phyloP scores from a whole-genome alignment of 1,284 basidiomycete species.

The Agroathelia rolfsii region DNA sequence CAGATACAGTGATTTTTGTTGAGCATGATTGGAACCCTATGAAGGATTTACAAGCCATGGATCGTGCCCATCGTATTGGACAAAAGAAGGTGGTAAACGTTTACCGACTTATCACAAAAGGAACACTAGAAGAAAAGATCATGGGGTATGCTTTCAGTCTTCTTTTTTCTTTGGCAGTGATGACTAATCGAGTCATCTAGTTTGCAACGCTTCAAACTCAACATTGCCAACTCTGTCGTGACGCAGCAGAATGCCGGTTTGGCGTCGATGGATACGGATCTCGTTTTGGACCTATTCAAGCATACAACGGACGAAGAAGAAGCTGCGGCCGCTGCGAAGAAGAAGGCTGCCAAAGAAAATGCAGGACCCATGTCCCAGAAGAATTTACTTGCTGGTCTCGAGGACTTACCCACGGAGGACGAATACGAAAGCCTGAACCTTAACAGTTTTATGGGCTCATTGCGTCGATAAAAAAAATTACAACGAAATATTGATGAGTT shows the following conservation, averaged over 20 bases:
- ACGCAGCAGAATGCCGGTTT: constrained; percentile 95
- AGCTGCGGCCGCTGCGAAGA: constrained; percentile 41
- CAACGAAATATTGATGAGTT: constrained; percentile 6
- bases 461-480: constrained; percentile 40
- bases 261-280: constrained; percentile 93
- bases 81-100: constrained; percentile 99
- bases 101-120: constrained; percentile 93
- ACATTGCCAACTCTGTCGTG: constrained; percentile 94
- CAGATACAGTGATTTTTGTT: constrained; percentile 98
- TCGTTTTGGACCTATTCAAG: constrained; percentile 91
- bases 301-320: constrained; percentile 71
- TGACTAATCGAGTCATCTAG: constrained; percentile 30
- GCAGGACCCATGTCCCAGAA: constrained; percentile 55
- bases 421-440: constrained; percentile 84
- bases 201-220: constrained; percentile 96
- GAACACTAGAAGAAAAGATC: constrained; percentile 98
- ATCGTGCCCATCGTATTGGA: constrained; percentile 94
- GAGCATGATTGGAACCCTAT: constrained; percentile 99
- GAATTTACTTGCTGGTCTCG: constrained; percentile 76
- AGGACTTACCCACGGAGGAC: constrained; percentile 82
- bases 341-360: constrained; percentile 45
- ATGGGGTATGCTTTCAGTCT: constrained; percentile 72
- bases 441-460: constrained; percentile 74
- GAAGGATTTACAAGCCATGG: constrained; percentile 99
- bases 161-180: constrained; percentile 5